Evolutionary conservation across 1,139 yeast genomes (phyloP).

Genomic region (Candida sp.): DNA sequence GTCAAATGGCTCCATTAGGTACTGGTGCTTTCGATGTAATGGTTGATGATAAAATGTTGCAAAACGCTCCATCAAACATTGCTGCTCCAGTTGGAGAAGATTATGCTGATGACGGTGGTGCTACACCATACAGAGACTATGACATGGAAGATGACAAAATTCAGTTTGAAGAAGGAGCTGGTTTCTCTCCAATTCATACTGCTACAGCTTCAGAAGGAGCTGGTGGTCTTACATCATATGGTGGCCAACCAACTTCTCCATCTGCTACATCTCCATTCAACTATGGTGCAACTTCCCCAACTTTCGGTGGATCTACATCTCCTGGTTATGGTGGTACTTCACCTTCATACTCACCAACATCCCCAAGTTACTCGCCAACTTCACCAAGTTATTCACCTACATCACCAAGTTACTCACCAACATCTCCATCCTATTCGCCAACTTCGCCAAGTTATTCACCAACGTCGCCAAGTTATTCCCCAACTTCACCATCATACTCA

Average conservation of each 20-base stretch:
- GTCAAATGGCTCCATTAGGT: conserved; percentile 98
- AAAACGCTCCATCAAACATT: conserved; percentile 56
- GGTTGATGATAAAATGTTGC: conserved; percentile 88
- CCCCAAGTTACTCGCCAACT: conserved; percentile 76
- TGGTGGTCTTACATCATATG: conserved; percentile 93
- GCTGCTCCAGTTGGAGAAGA: conserved; percentile 33
- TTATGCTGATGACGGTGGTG: conserved; percentile 71
- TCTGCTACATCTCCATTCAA: conserved; percentile 58
- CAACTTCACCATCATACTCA: conserved; percentile 58
- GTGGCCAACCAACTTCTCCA: conserved; percentile 61
- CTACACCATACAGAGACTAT: conserved; percentile 87
- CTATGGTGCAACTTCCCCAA: conserved; percentile 67
- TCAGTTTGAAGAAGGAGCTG: conserved; percentile 78
- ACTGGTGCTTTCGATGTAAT: conserved; percentile 97
- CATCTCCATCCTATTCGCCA: conserved; percentile 63
- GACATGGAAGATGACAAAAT: conserved; percentile 76
- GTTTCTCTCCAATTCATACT: conserved; percentile 92
- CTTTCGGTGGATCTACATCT: conserved; percentile 52
- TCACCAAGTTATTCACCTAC: conserved; percentile 58
- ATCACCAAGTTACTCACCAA: conserved; percentile 54
- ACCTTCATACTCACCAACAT: conserved; percentile 61
- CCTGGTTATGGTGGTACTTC: conserved; percentile 52
- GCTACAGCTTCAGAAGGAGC: conserved; percentile 78
- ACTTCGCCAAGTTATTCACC: conserved; percentile 66
- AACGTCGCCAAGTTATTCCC: conserved; percentile 60